A percentile compares a stretch with the other conserved stretches of the same genome.
Conservation (phyloP, 108 stramenopile genomes). For the Nannochloropsis gaditana region DNA sequence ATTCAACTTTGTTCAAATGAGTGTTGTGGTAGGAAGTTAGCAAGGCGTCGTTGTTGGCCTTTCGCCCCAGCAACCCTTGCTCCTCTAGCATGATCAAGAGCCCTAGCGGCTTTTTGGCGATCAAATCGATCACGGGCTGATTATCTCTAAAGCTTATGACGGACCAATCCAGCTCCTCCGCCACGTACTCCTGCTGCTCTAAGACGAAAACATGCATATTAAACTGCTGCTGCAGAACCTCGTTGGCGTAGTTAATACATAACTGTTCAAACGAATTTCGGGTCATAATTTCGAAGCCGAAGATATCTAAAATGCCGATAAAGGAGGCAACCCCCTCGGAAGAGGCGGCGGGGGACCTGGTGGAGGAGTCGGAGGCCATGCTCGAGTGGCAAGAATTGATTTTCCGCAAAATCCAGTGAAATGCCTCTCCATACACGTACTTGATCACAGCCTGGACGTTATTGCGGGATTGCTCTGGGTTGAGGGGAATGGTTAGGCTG, state of each 20-base stretch:
- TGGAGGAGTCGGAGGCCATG: background rate
- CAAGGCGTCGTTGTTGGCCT: conserved; percentile 55
- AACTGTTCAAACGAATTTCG: conserved; percentile 70
- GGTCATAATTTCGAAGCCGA: conserved; percentile 86
- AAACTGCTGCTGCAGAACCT: conserved; percentile 97
- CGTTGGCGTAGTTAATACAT: conserved; percentile 98
- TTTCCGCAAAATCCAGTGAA: conserved; percentile 52
- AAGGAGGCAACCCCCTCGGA: conserved; percentile 52
- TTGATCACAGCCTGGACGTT: conserved; percentile 55
- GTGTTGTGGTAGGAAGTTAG: conserved; percentile 47
- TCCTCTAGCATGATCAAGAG: conserved; percentile 59
- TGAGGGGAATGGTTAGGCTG: conserved; percentile 47
- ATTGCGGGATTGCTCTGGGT: conserved; percentile 45
- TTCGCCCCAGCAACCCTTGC: conserved; percentile 56
- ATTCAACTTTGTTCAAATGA: conserved; percentile 25
- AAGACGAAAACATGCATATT: conserved; percentile 90
- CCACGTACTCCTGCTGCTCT: conserved; percentile 91
- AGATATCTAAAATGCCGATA: conserved; percentile 95
- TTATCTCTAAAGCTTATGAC: conserved; percentile 90
- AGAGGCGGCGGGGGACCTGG: background rate
- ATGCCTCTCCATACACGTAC: conserved; percentile 55
- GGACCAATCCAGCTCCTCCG: conserved; percentile 69
- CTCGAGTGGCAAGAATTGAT: conserved; percentile 44
- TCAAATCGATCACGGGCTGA: conserved; percentile 89
- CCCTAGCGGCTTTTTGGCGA: conserved; percentile 68